phyloP scores from a whole-genome alignment of 2,329 filamentous ascomycete species.

The Aphanocladium album region DNA sequence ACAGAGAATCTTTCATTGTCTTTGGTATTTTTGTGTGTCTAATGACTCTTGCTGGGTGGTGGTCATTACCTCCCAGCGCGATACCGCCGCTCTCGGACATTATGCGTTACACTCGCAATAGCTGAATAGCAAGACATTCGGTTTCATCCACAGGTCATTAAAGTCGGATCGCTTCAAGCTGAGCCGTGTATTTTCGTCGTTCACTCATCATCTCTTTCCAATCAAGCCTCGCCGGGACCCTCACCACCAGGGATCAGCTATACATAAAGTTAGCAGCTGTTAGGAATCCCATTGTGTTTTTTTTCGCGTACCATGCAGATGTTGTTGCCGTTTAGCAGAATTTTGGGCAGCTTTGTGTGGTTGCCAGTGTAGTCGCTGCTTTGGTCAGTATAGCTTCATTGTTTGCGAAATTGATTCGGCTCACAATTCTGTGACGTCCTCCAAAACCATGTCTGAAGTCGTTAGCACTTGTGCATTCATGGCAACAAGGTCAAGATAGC shows the following conservation, averaged over 20 bases:
- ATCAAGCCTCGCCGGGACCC: conserved; percentile 48
- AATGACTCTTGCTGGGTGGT: background rate
- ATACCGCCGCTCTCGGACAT: background rate
- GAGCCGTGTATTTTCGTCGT: conserved; percentile 10
- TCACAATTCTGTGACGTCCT: conserved; percentile 94
- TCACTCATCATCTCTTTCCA: conserved; percentile 14
- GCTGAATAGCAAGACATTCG: background rate
- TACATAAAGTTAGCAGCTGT: conserved; percentile 12
- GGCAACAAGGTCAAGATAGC: conserved; percentile 30
- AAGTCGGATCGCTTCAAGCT: background rate
- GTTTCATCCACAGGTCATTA: background rate
- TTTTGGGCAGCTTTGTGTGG: conserved; percentile 86
- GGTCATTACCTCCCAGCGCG: background rate
- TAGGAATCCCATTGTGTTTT: too few relatives aligned
- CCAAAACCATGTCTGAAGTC: conserved; percentile 84
- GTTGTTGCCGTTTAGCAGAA: conserved; percentile 95
- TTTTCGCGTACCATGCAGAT: conserved; percentile 82
- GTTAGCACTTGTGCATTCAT: conserved; percentile 16
- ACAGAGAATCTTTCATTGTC: background rate
- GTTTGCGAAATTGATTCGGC: background rate
- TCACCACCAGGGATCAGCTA: conserved; percentile 76
- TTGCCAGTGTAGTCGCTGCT: conserved; percentile 82
- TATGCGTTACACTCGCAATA: background rate
- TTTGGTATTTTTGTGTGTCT: background rate
- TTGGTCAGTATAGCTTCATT: conserved; percentile 19